Evolutionary conservation across 2,329 filamentous ascomycete genomes (phyloP).

Genomic region (Ceratocystis diversiconidia): DNA sequence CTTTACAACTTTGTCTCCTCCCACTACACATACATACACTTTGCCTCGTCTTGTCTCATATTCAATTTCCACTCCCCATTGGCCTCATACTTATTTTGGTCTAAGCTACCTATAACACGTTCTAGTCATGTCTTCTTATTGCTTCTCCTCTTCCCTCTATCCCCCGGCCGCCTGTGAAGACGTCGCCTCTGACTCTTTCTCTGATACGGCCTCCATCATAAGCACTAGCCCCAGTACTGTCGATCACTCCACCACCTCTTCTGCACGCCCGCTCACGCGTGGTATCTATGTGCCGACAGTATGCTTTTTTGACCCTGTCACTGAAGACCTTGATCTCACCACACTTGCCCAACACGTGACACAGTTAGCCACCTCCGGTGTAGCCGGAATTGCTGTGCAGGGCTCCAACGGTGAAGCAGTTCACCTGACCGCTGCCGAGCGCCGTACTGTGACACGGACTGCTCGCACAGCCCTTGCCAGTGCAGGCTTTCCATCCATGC

Average conservation of each 20-base stretch:
- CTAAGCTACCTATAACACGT: no score
- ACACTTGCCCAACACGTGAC: slow-evolving; percentile 48
- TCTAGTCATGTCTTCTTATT: no score
- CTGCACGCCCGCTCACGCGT: slow-evolving; percentile 29
- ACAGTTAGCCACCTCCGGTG: slow-evolving; percentile 57
- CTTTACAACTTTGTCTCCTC: neutral
- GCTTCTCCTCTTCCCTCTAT: neutral
- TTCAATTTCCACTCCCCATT: neutral
- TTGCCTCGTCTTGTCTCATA: neutral
- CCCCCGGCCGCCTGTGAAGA: slow-evolving; percentile 23
- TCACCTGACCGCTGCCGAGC: slow-evolving; percentile 57
- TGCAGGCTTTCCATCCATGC: slow-evolving; percentile 49
- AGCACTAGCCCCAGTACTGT: slow-evolving; percentile 1
- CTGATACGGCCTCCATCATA: slow-evolving; percentile 16
- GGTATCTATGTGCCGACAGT: slow-evolving; percentile 62
- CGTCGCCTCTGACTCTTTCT: slow-evolving; percentile 26
- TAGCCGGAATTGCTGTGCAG: slow-evolving; percentile 61
- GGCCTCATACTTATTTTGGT: no score
- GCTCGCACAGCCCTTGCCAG: slow-evolving; percentile 51
- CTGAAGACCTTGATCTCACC: slow-evolving; percentile 36
- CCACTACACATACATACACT: neutral
- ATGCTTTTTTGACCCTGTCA: slow-evolving; percentile 53
- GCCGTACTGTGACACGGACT: slow-evolving; percentile 51
- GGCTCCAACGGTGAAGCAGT: slow-evolving; percentile 76
- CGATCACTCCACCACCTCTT: slow-evolving; percentile 22